Evolutionary conservation across 139 green algal species (phyloP), one percentile per base, ranked within the genome.

Genomic region (Picochlorum sp.): DNA sequence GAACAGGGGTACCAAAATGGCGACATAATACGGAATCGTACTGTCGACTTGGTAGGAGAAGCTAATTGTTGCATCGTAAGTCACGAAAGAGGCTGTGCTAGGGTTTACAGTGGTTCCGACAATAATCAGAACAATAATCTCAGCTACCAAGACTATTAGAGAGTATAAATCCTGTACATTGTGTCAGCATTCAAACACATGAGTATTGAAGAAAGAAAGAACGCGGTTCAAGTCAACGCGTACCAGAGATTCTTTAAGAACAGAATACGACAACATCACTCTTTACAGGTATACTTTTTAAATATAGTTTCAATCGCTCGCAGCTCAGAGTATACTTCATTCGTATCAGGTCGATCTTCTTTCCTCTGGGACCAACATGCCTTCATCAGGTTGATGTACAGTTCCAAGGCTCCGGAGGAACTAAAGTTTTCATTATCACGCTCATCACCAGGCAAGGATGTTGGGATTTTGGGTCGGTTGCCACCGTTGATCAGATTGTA

Each of bases 261-360:
- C 7, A 10, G n/a, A 26, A 54, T 26, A 54, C 16, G n/a, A 54
- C 47, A 13, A 18, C n/a, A 26, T 20, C n/a, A 54, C 6, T 54
- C 47, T 20, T 54, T 20, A 26, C 18, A 54, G 47, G 13, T 26
- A 26, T 21, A 20, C 4, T 20, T 26, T 54, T 21, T 21, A 54
- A 54, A 21, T 26, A 54, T 54, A 7, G 16, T 54, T 20, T 54
- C 16, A 54, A 54, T 54, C 3, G 18, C 47, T 54, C n/a, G 16
- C 6, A 73, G 28, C 23, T 61, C 26, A 24, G 41, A 20, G 10
- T 83, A 73, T 6, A 88, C 41, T 8, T 79, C 51, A 60, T 87
- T 79, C 69, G 88, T 88, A 14, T 56, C 61, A 3, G 83, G 83
- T 28, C 83, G 63, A 45, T 71, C 52, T n/a, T 28, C 49, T 3